phyloP scores from a whole-genome alignment of 1,139 yeast genomes.

The Diutina pseudorugosa region DNA sequence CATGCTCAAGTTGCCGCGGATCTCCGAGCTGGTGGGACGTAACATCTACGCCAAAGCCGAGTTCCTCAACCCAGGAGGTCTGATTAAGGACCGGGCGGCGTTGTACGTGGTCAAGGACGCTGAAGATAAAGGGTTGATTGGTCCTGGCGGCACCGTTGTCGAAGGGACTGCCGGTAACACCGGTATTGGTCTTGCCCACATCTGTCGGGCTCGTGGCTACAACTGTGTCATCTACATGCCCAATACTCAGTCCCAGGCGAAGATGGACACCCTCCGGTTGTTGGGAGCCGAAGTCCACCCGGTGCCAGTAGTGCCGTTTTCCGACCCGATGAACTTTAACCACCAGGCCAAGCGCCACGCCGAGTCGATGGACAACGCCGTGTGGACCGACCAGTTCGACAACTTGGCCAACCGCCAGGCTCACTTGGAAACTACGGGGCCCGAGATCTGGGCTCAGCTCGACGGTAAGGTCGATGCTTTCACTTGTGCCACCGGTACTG shows the following conservation, averaged over 20 bases:
- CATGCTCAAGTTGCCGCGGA: slow-evolving; percentile 47
- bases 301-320: slow-evolving; percentile 80
- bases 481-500: slow-evolving; percentile 86
- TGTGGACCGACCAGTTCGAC: slow-evolving; percentile 78
- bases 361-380: slow-evolving; percentile 59
- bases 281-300: slow-evolving; percentile 83
- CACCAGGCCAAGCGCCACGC: slow-evolving; percentile 83
- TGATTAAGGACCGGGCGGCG: slow-evolving; percentile 89
- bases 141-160: slow-evolving; percentile 50
- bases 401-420: slow-evolving; percentile 10
- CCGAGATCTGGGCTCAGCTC: slow-evolving; percentile 82
- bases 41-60: slow-evolving; percentile 85
- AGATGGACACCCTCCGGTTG: slow-evolving; percentile 58
- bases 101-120: slow-evolving; percentile 68
- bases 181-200: slow-evolving; percentile 84
- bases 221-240: slow-evolving; percentile 85
- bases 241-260: slow-evolving; percentile 69
- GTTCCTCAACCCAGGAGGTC: slow-evolving; percentile 91
- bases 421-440: slow-evolving; percentile 11
- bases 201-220: slow-evolving; percentile 75
- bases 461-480: slow-evolving; percentile 73
- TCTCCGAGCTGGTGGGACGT: slow-evolving; percentile 54
- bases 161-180: slow-evolving; percentile 57
- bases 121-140: slow-evolving; percentile 52
- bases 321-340: slow-evolving; percentile 72